These are phyloP conservation scores for Ophiocordyceps camponoti-leonardi DNA, from an alignment of 2,329 filamentous ascomycete genomes.

Conservation along the genomic window DNA sequence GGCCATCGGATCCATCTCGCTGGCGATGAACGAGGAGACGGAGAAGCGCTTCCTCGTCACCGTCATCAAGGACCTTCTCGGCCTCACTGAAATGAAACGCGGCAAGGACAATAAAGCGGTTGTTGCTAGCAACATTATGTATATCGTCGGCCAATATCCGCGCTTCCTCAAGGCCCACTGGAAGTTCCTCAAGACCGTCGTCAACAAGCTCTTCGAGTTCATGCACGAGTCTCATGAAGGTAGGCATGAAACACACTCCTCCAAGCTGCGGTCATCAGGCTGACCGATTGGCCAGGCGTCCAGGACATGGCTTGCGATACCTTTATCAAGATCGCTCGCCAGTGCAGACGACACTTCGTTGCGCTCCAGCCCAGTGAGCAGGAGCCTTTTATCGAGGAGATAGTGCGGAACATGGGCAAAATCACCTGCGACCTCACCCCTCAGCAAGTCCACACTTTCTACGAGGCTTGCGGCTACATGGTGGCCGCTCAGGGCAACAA, in stretches of 20 bases:
- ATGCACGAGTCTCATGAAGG: conserved; percentile 99
- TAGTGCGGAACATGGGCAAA: conserved; percentile 85
- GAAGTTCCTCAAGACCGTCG: conserved; percentile 99
- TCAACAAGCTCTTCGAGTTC: conserved; percentile 99
- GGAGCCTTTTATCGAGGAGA: conserved; percentile 97
- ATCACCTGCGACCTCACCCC: conserved; percentile 91
- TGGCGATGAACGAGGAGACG: conserved; percentile 98
- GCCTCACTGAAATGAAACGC: conserved; percentile 96
- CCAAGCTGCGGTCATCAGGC: not conserved
- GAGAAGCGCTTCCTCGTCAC: conserved; percentile 97
- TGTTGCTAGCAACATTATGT: conserved; percentile 99
- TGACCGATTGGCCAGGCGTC: conserved; percentile 42
- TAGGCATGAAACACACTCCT: conserved; percentile 18
- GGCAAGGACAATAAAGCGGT: conserved; percentile 99
- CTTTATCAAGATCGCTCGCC: conserved; percentile 98
- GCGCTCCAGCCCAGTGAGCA: conserved; percentile 84
- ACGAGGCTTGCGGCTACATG: conserved; percentile 98
- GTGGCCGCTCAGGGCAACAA: conserved; percentile 95
- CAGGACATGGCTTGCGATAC: conserved; percentile 99
- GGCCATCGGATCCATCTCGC: conserved; percentile 96
- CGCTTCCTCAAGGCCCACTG: conserved; percentile 97
- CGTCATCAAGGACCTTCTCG: conserved; percentile 94
- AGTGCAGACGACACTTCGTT: conserved; percentile 94
- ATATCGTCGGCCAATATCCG: conserved; percentile 97
- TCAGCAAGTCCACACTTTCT: conserved; percentile 97